A percentile compares a stretch with the other conserved stretches of the same genome.
Conservation (phyloP, 164 flowering plant species). For the Akebia trifoliata region DNA sequence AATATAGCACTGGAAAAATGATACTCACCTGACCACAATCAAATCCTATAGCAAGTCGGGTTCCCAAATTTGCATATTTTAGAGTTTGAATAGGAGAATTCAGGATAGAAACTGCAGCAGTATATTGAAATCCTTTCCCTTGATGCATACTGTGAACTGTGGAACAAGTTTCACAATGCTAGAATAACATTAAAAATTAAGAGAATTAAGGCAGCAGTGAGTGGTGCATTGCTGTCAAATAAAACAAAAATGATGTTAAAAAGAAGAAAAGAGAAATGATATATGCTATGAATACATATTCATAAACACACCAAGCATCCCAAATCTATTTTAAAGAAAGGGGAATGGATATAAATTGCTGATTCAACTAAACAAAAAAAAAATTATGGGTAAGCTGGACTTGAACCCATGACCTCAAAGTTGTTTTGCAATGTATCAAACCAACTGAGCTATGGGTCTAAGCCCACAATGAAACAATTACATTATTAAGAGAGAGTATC, state of each 20-base stretch:
- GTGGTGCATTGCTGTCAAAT: neutral
- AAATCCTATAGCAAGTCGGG: slow-evolving; percentile 71
- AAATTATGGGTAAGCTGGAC: too few relatives aligned
- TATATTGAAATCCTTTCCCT: slow-evolving; percentile 40
- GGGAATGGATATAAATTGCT: too few relatives aligned
- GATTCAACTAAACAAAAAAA: neutral
- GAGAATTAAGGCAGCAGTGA: neutral
- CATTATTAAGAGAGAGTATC: too few relatives aligned
- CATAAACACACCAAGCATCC: neutral
- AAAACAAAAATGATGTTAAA: neutral
- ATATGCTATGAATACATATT: neutral
- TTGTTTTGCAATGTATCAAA: too few relatives aligned
- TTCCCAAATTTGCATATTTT: slow-evolving; percentile 43
- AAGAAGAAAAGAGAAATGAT: neutral
- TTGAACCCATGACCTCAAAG: too few relatives aligned
- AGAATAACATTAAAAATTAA: slow-evolving; percentile 1
- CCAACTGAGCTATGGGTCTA: too few relatives aligned
- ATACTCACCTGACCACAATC: slow-evolving; percentile 66
- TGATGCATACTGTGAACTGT: slow-evolving; percentile 45
- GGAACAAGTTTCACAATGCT: slow-evolving; percentile 9
- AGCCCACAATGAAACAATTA: too few relatives aligned
- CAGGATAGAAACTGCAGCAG: slow-evolving; percentile 49
- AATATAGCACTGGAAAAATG: slow-evolving; percentile 6
- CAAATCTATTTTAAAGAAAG: neutral
- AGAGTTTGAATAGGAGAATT: slow-evolving; percentile 54